Percentiles rank a stretch among this genome's conserved stretches.
Evolutionary conservation across 2,329 filamentous ascomycete species (phyloP).

Genomic region (Xylariaceae sp.): DNA sequence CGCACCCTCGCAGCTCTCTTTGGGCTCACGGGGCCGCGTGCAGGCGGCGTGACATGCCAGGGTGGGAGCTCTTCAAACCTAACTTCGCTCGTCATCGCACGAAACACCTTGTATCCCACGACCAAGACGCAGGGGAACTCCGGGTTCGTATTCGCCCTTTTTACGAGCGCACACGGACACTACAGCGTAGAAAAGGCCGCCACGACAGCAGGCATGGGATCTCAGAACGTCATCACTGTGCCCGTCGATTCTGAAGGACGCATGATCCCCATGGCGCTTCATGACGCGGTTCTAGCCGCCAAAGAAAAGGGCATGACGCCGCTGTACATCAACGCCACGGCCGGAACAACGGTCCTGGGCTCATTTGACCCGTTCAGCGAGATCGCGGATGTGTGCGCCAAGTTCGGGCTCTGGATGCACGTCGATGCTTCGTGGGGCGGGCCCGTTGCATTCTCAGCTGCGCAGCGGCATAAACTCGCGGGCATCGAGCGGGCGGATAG

Average conservation of each 20-base stretch:
- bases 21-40: constrained; percentile 71
- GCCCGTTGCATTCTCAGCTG: constrained; percentile 73
- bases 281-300: constrained; percentile 66
- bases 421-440: constrained; percentile 94
- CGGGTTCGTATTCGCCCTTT: constrained; percentile 73
- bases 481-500: constrained; percentile 80
- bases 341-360: constrained; percentile 91
- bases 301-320: constrained; percentile 76
- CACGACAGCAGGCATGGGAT: constrained; percentile 86
- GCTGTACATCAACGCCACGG: constrained; percentile 94
- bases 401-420: constrained; percentile 85
- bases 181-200: constrained; percentile 95
- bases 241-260: constrained; percentile 74
- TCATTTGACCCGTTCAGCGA: constrained; percentile 82
- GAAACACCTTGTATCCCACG: constrained; percentile 82
- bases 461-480: constrained; percentile 68
- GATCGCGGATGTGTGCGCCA: constrained; percentile 73
- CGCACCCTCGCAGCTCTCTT: constrained; percentile 77
- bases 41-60: constrained; percentile 66
- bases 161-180: constrained; percentile 89
- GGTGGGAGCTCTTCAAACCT: constrained; percentile 76
- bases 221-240: constrained; percentile 73
- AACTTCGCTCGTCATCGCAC: constrained; percentile 75
- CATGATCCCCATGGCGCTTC: constrained; percentile 73
- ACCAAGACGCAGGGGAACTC: constrained; percentile 78